Evolutionary conservation across 345 rosid species (phyloP), one percentile per base, ranked within the genome.

Genomic region (Hypericum androsaemum): DNA sequence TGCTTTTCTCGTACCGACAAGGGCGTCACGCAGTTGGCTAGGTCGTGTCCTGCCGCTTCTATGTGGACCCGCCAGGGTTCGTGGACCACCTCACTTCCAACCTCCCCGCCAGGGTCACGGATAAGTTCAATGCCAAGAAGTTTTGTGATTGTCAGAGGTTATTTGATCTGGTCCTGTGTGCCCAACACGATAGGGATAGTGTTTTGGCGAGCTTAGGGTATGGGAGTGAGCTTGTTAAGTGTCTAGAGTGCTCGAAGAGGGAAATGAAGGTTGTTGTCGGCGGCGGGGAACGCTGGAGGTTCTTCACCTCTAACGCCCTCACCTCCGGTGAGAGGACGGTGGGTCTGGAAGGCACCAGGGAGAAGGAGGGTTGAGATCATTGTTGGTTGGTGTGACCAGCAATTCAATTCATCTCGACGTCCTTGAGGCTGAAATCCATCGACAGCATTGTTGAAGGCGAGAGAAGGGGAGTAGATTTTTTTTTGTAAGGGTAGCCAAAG

Each of bases 21-120:
- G 51, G 98, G 98, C 14, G 96, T 92, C 47, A 88, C 71, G 96
- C 95, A 8, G 88, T 83, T 11, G 98, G 98, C 7, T 94, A 92
- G 67, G 96, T 85, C 3, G 94, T 92, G 38, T 85, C 97, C 3
- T 89, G 95, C 14, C 75, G 89, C 5, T 85, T 92, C 74, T 88
- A 78, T 58, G 61, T 85, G 39, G 98, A 92, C 65, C 98, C 96
- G 14, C 88, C 94, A 0, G 95, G 97, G n/a, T 63, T 92, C 28
- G 80, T 83, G 10, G 94, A 81, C 6, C 82, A 95, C 16, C 74
- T 92, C 12, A 83, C 79, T 59, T 59, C 81, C 50, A 50, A 59
- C 56, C 83, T 88, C 3, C 76, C 85, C 0, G 44, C 69, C 12
- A 79, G 94, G 47, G 86, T 71, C 9, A 87, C 94, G 16, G 80